A percentile compares a stretch with the other conserved stretches of the same genome.
phyloP scores from a whole-genome alignment of 2,329 filamentous ascomycete species.

The Thielaviopsis ethacetica region DNA sequence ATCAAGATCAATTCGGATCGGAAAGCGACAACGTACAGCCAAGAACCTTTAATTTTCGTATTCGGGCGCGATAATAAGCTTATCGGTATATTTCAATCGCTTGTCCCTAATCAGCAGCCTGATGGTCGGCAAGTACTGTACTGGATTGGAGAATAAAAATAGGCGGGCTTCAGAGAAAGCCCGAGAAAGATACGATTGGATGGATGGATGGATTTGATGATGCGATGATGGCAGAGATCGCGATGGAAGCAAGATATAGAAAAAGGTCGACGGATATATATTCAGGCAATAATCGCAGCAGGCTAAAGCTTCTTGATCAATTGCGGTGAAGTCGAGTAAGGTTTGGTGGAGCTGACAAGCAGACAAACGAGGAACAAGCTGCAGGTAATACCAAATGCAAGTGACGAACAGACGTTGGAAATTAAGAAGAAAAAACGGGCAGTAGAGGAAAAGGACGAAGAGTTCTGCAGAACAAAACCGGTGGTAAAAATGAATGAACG shows the following conservation, averaged over 20 bases:
- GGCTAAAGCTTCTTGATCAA: not conserved
- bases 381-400: not conserved
- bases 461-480: not conserved
- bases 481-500: too few species aligned
- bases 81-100: not conserved
- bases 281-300: too few species aligned
- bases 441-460: not conserved
- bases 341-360: not conserved
- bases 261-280: too few species aligned
- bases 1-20: not conserved
- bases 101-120: too few species aligned
- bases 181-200: too few species aligned
- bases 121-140: too few species aligned
- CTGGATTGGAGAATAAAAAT: too few species aligned
- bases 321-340: not conserved
- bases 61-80: not conserved
- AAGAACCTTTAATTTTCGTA: not conserved
- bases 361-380: not conserved
- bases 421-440: not conserved
- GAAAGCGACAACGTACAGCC: not conserved
- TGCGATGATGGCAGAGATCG: too few species aligned
- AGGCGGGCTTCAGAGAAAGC: too few species aligned
- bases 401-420: not conserved
- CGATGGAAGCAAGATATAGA: too few species aligned
- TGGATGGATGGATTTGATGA: too few species aligned